Conservation (phyloP, 495 filamentous ascomycete genomes). For the Talaromyces wortmannii region DNA sequence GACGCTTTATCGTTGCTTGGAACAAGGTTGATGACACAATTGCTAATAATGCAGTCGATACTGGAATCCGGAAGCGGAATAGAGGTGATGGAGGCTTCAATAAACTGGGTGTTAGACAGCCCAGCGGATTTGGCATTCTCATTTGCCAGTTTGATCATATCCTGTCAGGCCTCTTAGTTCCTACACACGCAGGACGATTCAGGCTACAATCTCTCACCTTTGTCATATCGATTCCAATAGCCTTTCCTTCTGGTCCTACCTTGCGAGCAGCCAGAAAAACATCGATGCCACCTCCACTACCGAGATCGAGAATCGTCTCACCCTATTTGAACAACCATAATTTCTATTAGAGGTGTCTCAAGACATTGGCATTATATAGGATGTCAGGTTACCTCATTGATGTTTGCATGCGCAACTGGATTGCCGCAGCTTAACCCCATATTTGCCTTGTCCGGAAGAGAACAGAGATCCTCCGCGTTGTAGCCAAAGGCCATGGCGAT, state of each 20-base stretch:
- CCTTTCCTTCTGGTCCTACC: constrained; percentile 46
- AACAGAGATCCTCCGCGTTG: constrained; percentile 41
- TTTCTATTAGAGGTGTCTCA: background rate
- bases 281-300: constrained; percentile 59
- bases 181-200: no score
- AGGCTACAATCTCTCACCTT: constrained; percentile 35
- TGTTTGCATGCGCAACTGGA: constrained; percentile 46
- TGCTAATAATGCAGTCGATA: constrained; percentile 56
- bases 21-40: constrained; percentile 63
- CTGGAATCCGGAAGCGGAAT: constrained; percentile 34
- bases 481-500: constrained; percentile 60
- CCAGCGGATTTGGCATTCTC: constrained; percentile 32
- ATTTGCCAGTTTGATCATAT: constrained; percentile 49
- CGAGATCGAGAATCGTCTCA: constrained; percentile 59
- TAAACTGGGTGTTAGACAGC: constrained; percentile 40
- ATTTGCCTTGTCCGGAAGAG: constrained; percentile 51
- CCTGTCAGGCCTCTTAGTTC: constrained; percentile 23
- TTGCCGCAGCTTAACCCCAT: constrained; percentile 65
- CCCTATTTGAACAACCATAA: constrained; percentile 28
- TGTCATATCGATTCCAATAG: constrained; percentile 64
- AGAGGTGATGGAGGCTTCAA: constrained; percentile 46
- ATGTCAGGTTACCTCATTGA: constrained; percentile 32
- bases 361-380: background rate
- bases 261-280: constrained; percentile 52
- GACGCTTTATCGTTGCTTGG: constrained; percentile 46